These are phyloP conservation scores for Aspergillus vadensis DNA, from an alignment of 2,329 filamentous ascomycete genomes.

Conservation along the genomic window DNA sequence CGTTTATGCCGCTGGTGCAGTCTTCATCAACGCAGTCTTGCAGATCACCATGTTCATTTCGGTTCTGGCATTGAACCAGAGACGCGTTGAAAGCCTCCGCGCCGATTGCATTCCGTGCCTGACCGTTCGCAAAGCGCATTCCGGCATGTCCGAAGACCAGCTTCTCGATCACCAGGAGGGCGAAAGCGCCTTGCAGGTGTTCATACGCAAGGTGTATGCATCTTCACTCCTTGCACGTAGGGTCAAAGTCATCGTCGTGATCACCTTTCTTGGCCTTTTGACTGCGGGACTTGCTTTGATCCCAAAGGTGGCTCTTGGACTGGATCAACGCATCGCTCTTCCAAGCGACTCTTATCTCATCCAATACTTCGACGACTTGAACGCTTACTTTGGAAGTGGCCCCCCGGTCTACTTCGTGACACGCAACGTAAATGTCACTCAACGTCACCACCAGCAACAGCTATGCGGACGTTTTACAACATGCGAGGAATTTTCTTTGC, in stretches of 20 bases:
- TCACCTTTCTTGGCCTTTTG: slow-evolving; percentile 84
- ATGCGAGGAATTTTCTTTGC: slow-evolving; percentile 78
- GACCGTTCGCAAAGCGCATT: slow-evolving; percentile 73
- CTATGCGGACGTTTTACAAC: slow-evolving; percentile 90
- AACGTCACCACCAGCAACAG: slow-evolving; percentile 75
- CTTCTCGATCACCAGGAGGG: slow-evolving; percentile 72
- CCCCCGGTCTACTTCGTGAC: slow-evolving; percentile 97
- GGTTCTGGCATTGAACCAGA: slow-evolving; percentile 86
- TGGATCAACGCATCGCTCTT: slow-evolving; percentile 93
- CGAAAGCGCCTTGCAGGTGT: slow-evolving; percentile 78
- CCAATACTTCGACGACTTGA: slow-evolving; percentile 93
- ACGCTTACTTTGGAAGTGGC: slow-evolving; percentile 85
- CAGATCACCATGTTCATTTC: slow-evolving; percentile 98
- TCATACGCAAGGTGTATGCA: slow-evolving; percentile 89
- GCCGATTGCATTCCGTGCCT: slow-evolving; percentile 93
- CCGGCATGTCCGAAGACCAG: slow-evolving; percentile 63
- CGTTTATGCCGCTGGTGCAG: slow-evolving; percentile 90
- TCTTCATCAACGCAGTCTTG: slow-evolving; percentile 94
- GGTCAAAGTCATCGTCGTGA: slow-evolving; percentile 73
- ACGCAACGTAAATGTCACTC: slow-evolving; percentile 74
- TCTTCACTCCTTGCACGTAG: slow-evolving; percentile 77
- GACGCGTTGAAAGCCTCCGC: slow-evolving; percentile 81
- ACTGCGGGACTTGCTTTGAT: slow-evolving; percentile 82
- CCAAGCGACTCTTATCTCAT: slow-evolving; percentile 94
- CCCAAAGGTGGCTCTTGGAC: slow-evolving; percentile 78